Base-by-base conservation (phyloP, 2,329 filamentous ascomycete species). In the Thyridium curvatum region DNA sequence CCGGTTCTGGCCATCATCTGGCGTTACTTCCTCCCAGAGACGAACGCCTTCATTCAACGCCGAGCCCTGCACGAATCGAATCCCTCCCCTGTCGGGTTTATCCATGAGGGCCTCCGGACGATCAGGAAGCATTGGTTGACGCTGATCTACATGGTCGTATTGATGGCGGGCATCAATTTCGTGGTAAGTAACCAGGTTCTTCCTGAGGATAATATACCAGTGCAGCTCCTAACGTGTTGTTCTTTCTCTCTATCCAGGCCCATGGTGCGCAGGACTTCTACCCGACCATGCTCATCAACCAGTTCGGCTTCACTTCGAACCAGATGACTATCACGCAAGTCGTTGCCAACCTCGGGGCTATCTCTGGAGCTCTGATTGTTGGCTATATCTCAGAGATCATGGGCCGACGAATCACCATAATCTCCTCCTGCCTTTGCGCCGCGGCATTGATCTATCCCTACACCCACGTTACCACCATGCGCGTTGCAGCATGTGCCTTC, bases 131-230 rank as follows among this genome's bases (percentile, higher is more conserved):
- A 94, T 60, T 94, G 89, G 89, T 47, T 87, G 12, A 61, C 94
- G 3, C 68, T 95, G 3, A 66, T 80, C 29, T 95, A 95, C 62
- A 69, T 94, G 41, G 86, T 94, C 7, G 67, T 94, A 15, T 69
- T 94, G 30, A 94, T 94, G 86, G 83, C 86, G 2, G 87, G 87
- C 4, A 93, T 94, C 69, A 94, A 94, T 64, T 94, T 93, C 56
- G 89, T 93, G 84, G 85, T 81, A 14, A 86, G 90, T 55, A 85
- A 85, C 10, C 6, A 26, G 10, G 21, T 26, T 6, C 39, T 26
- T 6, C 39, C 84, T 78, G 16, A 60, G 85, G 57, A 75, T 79
- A 49, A 55, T 81, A 18, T 80, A 80, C 48, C 76, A 76, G 3
- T 79, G 74, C 15, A 71, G 10, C 6, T 81, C 71, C 55, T 81